Evolutionary conservation across 2,329 filamentous ascomycete species (phyloP).

Genomic region (Trichoderma koningii): DNA sequence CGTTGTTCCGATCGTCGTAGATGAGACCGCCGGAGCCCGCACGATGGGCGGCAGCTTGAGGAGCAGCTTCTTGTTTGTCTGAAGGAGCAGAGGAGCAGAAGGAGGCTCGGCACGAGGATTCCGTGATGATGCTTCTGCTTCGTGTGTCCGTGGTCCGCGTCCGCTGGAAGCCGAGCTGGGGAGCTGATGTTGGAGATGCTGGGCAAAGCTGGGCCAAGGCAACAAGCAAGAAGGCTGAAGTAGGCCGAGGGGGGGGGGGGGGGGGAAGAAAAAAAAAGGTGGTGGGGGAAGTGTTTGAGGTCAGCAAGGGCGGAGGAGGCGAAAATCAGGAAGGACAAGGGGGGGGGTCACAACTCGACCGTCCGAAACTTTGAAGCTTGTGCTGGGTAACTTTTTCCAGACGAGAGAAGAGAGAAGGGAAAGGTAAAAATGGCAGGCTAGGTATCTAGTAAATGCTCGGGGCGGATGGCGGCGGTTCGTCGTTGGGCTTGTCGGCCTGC

Average conservation of each 20-base stretch:
- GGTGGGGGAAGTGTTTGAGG: constrained; percentile 27
- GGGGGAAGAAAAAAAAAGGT: constrained; percentile 10
- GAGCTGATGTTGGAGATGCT: constrained; percentile 15
- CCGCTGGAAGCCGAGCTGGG: background rate
- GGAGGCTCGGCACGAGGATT: too few species aligned
- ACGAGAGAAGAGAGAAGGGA: background rate
- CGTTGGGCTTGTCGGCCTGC: background rate
- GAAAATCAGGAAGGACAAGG: constrained; percentile 28
- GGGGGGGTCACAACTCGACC: constrained; percentile 27
- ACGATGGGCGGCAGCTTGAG: constrained; percentile 4
- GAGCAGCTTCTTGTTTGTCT: background rate
- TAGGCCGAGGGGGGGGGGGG: constrained; percentile 26
- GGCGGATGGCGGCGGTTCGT: background rate
- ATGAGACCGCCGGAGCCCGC: constrained; percentile 11
- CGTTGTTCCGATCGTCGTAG: constrained; percentile 14
- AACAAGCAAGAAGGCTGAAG: constrained; percentile 27
- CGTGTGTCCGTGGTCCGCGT: background rate
- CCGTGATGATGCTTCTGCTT: background rate
- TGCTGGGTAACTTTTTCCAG: constrained; percentile 8
- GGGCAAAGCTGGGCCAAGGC: constrained; percentile 19
- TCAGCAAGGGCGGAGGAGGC: constrained; percentile 33
- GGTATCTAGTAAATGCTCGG: too few species aligned
- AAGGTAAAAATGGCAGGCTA: background rate
- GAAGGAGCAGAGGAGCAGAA: too few species aligned
- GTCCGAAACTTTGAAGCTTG: constrained; percentile 15